A percentile compares a stretch with the other conserved stretches of the same genome.
Conservation (phyloP, 257 asterid species). For the Coffea canephora region DNA sequence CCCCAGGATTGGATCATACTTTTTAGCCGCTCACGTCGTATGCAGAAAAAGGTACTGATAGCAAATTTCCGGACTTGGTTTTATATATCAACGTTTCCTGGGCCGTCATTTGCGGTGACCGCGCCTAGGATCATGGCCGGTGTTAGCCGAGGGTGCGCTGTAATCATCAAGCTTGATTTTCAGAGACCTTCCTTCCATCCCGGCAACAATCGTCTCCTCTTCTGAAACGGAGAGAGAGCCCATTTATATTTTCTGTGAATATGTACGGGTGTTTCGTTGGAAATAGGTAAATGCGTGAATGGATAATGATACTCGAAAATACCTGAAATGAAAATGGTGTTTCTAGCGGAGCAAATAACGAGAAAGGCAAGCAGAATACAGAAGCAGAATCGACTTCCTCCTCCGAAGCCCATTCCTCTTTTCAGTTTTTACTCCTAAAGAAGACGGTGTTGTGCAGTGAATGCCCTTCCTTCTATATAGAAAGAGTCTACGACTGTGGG, state of each 20-base stretch:
- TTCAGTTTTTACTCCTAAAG: background rate
- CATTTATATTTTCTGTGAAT: background rate
- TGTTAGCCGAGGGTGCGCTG: constrained; percentile 22
- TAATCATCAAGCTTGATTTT: constrained; percentile 25
- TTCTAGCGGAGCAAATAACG: constrained; percentile 21
- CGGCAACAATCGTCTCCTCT: background rate
- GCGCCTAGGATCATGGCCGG: constrained; percentile 19
- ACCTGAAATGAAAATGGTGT: constrained; percentile 28
- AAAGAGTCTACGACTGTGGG: no score
- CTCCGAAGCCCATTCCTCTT: constrained; percentile 13
- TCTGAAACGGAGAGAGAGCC: constrained; percentile 9
- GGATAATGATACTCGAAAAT: background rate
- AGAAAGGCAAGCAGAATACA: constrained; percentile 25
- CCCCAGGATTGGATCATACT: no score
- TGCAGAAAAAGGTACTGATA: background rate
- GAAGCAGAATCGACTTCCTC: constrained; percentile 6
- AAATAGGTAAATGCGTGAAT: background rate
- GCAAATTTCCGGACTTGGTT: background rate
- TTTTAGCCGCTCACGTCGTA: background rate
- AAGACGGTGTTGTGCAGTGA: background rate
- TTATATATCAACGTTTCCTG: background rate
- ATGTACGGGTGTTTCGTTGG: background rate
- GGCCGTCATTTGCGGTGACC: background rate
- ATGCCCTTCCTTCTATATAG: background rate
- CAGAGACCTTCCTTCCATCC: constrained; percentile 26